Evolutionary conservation across 805 yeast genomes (phyloP).

Genomic region (Scheffersomyces coipomensis): DNA sequence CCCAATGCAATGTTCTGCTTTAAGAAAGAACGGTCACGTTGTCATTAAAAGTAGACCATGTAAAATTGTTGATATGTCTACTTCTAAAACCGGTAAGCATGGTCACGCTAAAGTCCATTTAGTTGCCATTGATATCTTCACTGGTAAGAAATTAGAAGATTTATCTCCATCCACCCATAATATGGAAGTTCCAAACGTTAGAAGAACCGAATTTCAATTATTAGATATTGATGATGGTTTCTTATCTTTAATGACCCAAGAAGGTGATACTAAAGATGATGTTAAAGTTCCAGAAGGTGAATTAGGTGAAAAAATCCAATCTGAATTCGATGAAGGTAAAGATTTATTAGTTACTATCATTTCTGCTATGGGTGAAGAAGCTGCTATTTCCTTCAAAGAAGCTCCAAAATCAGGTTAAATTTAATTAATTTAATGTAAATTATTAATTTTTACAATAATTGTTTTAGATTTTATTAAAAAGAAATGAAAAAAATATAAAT

Average conservation of each 20-base stretch:
- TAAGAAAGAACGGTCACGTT: conserved; percentile 99
- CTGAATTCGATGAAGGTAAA: conserved; percentile 97
- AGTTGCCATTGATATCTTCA: conserved; percentile 98
- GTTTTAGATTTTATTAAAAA: too few relatives aligned
- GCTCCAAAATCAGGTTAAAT: conserved; percentile 92
- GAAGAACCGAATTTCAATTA: conserved; percentile 94
- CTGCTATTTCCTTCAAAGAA: conserved; percentile 97
- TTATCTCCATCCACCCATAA: conserved; percentile 99
- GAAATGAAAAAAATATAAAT: too few relatives aligned
- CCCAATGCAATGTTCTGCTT: conserved; percentile 99
- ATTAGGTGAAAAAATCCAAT: conserved; percentile 87
- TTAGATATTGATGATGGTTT: conserved; percentile 98
- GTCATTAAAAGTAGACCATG: conserved; percentile 99
- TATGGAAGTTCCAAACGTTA: conserved; percentile 99
- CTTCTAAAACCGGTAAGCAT: conserved; percentile 99
- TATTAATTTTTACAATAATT: too few relatives aligned
- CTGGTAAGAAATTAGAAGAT: conserved; percentile 99
- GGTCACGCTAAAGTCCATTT: conserved; percentile 99
- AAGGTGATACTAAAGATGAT: conserved; percentile 99
- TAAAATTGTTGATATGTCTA: conserved; percentile 99
- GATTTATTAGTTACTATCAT: conserved; percentile 95
- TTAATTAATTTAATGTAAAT: too few relatives aligned
- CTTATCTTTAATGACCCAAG: conserved; percentile 94
- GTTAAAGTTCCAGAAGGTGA: conserved; percentile 98
- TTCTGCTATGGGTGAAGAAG: conserved; percentile 99